Conservation (phyloP, 805 yeast species). For the Sporopachydermia lactativora region DNA sequence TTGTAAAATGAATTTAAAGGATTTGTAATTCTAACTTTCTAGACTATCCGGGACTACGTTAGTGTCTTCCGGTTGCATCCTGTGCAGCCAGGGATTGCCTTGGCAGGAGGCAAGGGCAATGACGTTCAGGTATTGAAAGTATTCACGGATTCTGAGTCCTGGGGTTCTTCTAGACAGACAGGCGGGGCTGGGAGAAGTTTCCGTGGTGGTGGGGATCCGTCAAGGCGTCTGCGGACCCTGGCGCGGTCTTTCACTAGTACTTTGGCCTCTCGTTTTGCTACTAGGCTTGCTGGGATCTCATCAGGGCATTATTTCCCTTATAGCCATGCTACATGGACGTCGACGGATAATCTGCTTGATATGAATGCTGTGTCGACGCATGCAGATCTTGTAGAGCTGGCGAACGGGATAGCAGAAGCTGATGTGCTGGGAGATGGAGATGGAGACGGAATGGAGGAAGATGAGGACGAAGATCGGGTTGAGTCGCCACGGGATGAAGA, state of each 20-base stretch:
- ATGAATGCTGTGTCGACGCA: slow-evolving; percentile 27
- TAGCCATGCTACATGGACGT: background rate
- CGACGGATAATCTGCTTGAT: background rate
- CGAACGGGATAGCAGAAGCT: slow-evolving; percentile 37
- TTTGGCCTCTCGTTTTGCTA: slow-evolving; percentile 2
- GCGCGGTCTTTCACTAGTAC: background rate
- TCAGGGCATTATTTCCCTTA: slow-evolving; percentile 47
- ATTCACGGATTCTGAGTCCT: slow-evolving; percentile 12
- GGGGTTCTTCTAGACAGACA: background rate
- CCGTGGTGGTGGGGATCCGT: background rate
- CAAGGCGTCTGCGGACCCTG: background rate
- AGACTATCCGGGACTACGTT: slow-evolving; percentile 16
- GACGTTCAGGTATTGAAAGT: slow-evolving; percentile 26
- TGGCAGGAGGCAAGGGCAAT: slow-evolving; percentile 35
- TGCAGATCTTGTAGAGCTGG: slow-evolving; percentile 43
- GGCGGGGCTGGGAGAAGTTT: background rate
- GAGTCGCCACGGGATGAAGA: background rate
- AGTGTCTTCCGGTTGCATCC: slow-evolving; percentile 25
- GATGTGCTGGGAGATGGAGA: slow-evolving; percentile 26
- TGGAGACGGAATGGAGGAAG: slow-evolving; percentile 11
- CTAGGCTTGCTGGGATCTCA: slow-evolving; percentile 35
- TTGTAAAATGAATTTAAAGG: too few relatives aligned
- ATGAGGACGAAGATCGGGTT: slow-evolving; percentile 3
- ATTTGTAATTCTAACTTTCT: background rate
- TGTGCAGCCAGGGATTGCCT: slow-evolving; percentile 25